These are phyloP conservation scores for Pythium scleroteichum DNA, from an alignment of 352 stramenopile genomes.

Conservation along the genomic window DNA sequence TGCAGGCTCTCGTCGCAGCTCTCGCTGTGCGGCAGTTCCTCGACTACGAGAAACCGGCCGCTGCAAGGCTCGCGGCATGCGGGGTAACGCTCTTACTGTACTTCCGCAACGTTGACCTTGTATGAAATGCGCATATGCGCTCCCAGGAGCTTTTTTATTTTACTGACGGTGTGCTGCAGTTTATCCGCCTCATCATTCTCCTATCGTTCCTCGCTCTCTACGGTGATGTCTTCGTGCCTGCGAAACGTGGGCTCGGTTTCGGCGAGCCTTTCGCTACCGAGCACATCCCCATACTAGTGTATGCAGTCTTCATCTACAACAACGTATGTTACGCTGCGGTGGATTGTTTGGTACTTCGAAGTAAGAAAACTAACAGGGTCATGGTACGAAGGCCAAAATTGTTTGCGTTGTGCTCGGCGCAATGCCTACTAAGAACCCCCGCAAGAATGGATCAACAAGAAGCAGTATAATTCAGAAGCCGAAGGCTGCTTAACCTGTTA, in stretches of 20 bases:
- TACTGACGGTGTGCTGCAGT: slow-evolving; percentile 35
- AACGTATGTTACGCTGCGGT: slow-evolving; percentile 16
- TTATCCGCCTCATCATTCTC: slow-evolving; percentile 57
- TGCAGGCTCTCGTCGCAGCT: slow-evolving; percentile 38
- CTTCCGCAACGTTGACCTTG: slow-evolving; percentile 63
- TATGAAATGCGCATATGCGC: slow-evolving; percentile 22
- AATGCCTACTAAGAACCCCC: slow-evolving; percentile 9
- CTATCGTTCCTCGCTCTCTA: slow-evolving; percentile 54
- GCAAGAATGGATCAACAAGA: neutral
- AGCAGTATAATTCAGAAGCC: slow-evolving; percentile 7
- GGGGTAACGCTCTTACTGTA: slow-evolving; percentile 43
- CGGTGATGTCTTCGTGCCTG: slow-evolving; percentile 53
- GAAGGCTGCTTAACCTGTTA: slow-evolving; percentile 14
- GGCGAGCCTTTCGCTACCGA: slow-evolving; percentile 6
- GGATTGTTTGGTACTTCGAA: neutral
- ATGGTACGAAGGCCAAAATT: slow-evolving; percentile 16
- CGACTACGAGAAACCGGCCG: slow-evolving; percentile 57
- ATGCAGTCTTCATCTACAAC: slow-evolving; percentile 22
- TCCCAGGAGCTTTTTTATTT: no score
- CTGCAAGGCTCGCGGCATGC: slow-evolving; percentile 41
- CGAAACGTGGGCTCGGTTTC: slow-evolving; percentile 24
- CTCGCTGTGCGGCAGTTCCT: slow-evolving; percentile 36
- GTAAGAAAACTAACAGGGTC: no score
- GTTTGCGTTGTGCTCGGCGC: slow-evolving; percentile 17
- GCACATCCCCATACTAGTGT: slow-evolving; percentile 15